Base-by-base conservation (phyloP, 495 filamentous ascomycete genomes). In the Aspergillus homomorphus region DNA sequence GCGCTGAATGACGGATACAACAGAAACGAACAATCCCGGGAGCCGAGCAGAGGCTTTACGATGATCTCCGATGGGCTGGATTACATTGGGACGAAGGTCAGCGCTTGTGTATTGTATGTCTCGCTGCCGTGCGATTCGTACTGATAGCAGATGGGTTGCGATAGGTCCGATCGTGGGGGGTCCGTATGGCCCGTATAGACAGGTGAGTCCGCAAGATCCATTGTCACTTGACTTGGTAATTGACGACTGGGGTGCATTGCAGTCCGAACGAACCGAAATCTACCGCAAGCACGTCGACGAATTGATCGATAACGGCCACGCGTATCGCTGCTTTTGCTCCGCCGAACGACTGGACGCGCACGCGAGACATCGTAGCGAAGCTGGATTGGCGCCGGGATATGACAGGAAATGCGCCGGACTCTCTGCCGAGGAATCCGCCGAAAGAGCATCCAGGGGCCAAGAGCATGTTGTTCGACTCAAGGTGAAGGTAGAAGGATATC, bases 251-350 rank as follows among this genome's bases (percentile, higher is more conserved):
- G n/a, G 7, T 28, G 7, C 49, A 6, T 5, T 51, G 18, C 62
- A 96, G 88, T 98, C 93, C 0, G 87, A 96, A 67, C 80, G 94
- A 62, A 85, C 87, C 14, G 69, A 71, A 0, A 67, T 92, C n/a
- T 96, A 98, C 66, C 78, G 77, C 57, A 65, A 84, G 55, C 86
- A 95, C 65, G 88, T 87, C 38, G 66, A 88, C 12, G 73, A 83
- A n/a, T 77, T 98, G 23, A 73, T 97, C 33, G 59, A 80, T 5
- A 77, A 81, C 23, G 89, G 86, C 42, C 80, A 87, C 62, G 94
- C 90, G 5, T 98, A 97, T 74, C 84, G 92, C 54, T 98, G 94
- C 72, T 98, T 98, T 73, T 98, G 94, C 73, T 82, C 87, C 15
- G 72, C 87, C 0, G 83, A 90, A 57, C 82, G 88, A 14, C 79